Percentiles rank a stretch among this genome's conserved stretches.
These are phyloP conservation scores for Pseudomassariella vexata DNA, from an alignment of 2,329 filamentous ascomycete species.

Conservation along the genomic window DNA sequence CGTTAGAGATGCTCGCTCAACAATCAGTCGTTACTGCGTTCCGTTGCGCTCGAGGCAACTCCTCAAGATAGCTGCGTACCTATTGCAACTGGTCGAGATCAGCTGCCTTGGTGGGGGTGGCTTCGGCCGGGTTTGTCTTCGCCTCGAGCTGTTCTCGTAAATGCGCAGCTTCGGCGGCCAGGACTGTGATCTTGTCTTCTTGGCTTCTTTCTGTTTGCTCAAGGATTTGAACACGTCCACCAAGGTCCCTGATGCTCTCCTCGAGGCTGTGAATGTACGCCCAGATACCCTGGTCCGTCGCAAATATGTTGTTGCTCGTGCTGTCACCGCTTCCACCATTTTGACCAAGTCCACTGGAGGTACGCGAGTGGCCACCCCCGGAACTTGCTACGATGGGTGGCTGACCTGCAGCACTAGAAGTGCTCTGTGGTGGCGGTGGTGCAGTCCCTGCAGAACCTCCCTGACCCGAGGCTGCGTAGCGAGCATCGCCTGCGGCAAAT, in stretches of 20 bases:
- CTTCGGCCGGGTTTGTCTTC: slow-evolving; percentile 13
- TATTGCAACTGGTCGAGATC: no score
- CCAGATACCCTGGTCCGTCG: slow-evolving; percentile 61
- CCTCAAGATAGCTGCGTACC: no score
- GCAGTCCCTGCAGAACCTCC: slow-evolving; percentile 11
- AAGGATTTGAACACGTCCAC: slow-evolving; percentile 36
- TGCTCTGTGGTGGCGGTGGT: slow-evolving; percentile 15
- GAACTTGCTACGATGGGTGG: slow-evolving; percentile 12
- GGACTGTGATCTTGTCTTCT: slow-evolving; percentile 28
- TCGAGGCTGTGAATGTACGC: slow-evolving; percentile 68
- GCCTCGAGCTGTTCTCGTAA: slow-evolving; percentile 25
- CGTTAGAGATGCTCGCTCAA: no score
- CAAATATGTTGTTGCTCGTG: slow-evolving; percentile 60
- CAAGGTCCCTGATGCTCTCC: slow-evolving; percentile 43
- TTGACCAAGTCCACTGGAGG: slow-evolving; percentile 45
- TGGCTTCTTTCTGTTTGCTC: slow-evolving; percentile 32
- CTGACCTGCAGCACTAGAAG: slow-evolving; percentile 16
- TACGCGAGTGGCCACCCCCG: slow-evolving; percentile 22
- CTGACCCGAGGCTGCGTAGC: slow-evolving; percentile 20
- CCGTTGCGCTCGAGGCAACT: no score
- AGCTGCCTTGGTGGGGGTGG: slow-evolving; percentile 1
- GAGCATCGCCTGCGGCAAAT: slow-evolving; percentile 22
- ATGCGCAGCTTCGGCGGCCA: slow-evolving; percentile 28
- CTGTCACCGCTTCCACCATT: slow-evolving; percentile 52
- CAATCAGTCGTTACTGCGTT: no score